Base-by-base conservation (phyloP, 2,329 filamentous ascomycete genomes). In the Neonectria punicea region DNA sequence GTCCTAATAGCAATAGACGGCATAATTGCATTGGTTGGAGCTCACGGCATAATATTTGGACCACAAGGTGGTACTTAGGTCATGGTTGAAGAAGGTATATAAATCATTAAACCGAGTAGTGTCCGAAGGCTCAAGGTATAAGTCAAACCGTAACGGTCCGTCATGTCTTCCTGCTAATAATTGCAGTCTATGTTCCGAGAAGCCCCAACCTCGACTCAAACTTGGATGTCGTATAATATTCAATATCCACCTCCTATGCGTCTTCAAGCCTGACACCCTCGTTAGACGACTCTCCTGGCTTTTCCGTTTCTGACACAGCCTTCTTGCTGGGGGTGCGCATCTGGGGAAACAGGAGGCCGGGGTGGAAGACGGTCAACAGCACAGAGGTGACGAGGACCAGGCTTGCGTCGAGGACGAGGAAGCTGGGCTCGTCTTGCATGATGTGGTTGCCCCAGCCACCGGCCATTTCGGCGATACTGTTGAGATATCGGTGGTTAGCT, bases 361-460 rank as follows among this genome's bases (percentile, higher is more conserved):
- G 86, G 47, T 87, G 82, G 76, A 87, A 87, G 25, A 78, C 75
- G 6, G 86, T 85, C 39, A 89, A 80, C 20, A 87, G 78, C 18
- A 80, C 73, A 16, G 82, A 81, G 28, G 84, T 81, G 62, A 89
- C 77, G 28, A 86, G 74, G 58, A 88, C 79, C 75, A 88, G 83
- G 60, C 80, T 80, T 66, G 72, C 72, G 70, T 90, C 88, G 43
- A 90, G 81, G 13, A 86, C 83, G 64, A 89, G 82, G 71, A 90
- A 90, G 18, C 84, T 85, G 49, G 81, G 79, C 79, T 90, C 81
- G 75, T 90, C 83, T 69, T 88, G 86, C 87, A 90, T 90, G 74
- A 90, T 86, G 16, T 81, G 73, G 77, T 88, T 89, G 10, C 85
- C 86, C 87, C 88, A 91, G 20, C 89, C 88, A 28, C 86, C 86